phyloP scores from a whole-genome alignment of 148 eudicot genomes.

The Fagopyrum tataricum region DNA sequence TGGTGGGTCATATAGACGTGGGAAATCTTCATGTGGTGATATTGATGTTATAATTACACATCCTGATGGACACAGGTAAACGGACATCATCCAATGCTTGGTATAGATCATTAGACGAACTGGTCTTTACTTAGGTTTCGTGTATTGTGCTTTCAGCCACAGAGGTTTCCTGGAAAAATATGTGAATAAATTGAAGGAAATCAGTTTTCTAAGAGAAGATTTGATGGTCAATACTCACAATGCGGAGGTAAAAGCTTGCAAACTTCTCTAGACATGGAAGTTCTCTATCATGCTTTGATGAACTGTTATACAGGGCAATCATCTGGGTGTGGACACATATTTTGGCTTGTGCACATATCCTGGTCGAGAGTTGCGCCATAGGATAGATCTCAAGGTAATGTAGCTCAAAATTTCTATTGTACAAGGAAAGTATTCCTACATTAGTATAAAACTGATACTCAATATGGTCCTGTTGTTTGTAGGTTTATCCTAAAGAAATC shows the following conservation, averaged over 20 bases:
- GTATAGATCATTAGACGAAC: background rate
- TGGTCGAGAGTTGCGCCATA: constrained; percentile 87
- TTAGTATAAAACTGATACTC: background rate
- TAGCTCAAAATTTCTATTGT: background rate
- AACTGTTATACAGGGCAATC: constrained; percentile 47
- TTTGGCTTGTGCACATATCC: constrained; percentile 98
- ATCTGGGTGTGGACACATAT: constrained; percentile 83
- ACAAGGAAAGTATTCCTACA: background rate
- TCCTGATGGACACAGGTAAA: constrained; percentile 88
- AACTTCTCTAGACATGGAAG: background rate
- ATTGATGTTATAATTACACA: constrained; percentile 90
- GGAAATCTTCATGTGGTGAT: constrained; percentile 91
- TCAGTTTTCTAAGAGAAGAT: constrained; percentile 77
- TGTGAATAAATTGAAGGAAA: constrained; percentile 74
- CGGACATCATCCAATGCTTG: background rate
- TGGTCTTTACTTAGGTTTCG: background rate
- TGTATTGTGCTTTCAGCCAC: constrained; percentile 52
- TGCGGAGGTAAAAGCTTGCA: constrained; percentile 49
- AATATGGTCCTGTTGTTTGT: background rate
- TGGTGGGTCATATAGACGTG: constrained; percentile 98
- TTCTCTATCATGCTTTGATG: constrained; percentile 5
- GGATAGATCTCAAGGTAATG: constrained; percentile 86
- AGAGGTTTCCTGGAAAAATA: constrained; percentile 69
- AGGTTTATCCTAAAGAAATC: constrained; percentile 87
- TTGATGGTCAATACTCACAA: constrained; percentile 73